These are phyloP conservation scores for Ceriops tagal DNA, from an alignment of 345 rosid species.

Conservation along the genomic window DNA sequence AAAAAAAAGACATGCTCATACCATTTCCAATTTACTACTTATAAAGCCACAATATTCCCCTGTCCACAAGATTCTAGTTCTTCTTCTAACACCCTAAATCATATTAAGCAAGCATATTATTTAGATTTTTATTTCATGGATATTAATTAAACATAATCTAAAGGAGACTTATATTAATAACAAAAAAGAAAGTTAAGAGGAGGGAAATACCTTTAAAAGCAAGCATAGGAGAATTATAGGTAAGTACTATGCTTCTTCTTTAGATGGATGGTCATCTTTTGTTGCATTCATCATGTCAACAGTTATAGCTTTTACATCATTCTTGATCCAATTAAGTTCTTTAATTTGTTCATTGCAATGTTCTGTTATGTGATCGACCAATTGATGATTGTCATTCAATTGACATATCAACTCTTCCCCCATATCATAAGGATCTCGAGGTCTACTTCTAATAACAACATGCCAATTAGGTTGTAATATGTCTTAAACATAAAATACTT, in stretches of 20 bases:
- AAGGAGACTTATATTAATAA: too few relatives aligned
- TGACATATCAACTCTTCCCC: neutral
- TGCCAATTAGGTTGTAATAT: neutral
- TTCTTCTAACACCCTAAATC: too few relatives aligned
- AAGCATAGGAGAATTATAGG: too few relatives aligned
- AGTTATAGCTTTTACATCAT: neutral
- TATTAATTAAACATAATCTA: too few relatives aligned
- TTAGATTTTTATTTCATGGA: too few relatives aligned
- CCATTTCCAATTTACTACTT: constrained; percentile 30
- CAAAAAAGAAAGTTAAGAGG: too few relatives aligned
- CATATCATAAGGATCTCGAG: neutral
- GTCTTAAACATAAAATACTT: neutral
- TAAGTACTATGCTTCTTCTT: neutral
- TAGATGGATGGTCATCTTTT: neutral
- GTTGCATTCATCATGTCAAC: neutral
- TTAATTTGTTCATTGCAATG: neutral
- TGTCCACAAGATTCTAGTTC: too few relatives aligned
- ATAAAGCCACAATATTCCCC: too few relatives aligned
- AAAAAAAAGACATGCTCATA: constrained; percentile 20
- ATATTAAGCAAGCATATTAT: too few relatives aligned
- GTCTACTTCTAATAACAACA: neutral
- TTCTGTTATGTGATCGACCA: neutral
- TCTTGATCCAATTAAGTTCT: neutral
- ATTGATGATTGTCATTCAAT: neutral
- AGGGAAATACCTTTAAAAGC: too few relatives aligned